These are phyloP conservation scores for Boletales sp. DNA, from an alignment of 768 basidiomycete genomes.

Conservation along the genomic window DNA sequence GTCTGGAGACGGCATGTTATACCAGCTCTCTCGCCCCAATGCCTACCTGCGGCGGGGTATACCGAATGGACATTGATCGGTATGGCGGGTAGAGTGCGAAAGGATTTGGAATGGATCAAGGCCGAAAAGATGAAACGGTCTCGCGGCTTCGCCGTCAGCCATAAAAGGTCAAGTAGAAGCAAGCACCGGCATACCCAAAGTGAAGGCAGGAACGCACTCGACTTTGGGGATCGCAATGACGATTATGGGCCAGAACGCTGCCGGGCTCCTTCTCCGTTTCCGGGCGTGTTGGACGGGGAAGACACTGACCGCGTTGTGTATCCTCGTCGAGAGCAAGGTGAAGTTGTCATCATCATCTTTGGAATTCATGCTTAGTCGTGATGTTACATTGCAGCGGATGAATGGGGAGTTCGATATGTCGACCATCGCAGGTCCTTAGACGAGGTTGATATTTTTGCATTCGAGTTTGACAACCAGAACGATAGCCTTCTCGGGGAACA, in stretches of 20 bases:
- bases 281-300: constrained; percentile 7
- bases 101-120: constrained; percentile 16
- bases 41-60: constrained; percentile 33
- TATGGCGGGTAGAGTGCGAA: constrained; percentile 15
- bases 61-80: constrained; percentile 30
- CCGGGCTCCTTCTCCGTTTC: constrained; percentile 28
- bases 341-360: not conserved
- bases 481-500: constrained; percentile 25
- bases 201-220: constrained; percentile 41
- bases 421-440: constrained; percentile 5
- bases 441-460: constrained; percentile 19
- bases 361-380: constrained; percentile 6
- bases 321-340: constrained; percentile 26
- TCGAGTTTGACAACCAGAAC: constrained; percentile 21
- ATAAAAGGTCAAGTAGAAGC: constrained; percentile 20
- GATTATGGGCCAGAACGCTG: constrained; percentile 20
- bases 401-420: constrained; percentile 26
- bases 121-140: not conserved
- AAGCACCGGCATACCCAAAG: constrained; percentile 47
- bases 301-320: constrained; percentile 27
- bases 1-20: constrained; percentile 60
- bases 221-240: constrained; percentile 27
- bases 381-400: constrained; percentile 18
- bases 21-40: constrained; percentile 41
- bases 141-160: not conserved